Conservation (phyloP, 31 red algal genomes). For the Asparagopsis taxiformis region DNA sequence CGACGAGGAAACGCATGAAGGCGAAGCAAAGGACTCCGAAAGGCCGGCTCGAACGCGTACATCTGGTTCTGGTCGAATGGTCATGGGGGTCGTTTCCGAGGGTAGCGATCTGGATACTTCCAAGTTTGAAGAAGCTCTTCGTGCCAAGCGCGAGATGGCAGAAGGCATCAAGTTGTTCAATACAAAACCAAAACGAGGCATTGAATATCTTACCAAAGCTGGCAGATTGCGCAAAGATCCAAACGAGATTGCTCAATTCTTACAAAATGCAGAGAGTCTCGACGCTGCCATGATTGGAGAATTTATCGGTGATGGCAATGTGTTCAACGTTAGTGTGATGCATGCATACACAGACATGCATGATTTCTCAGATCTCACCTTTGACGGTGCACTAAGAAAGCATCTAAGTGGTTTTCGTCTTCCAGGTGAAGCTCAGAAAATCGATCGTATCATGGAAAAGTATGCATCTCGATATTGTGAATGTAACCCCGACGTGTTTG, state of each 20-base stretch:
- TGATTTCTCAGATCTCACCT: constrained; percentile 75
- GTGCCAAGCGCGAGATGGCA: constrained; percentile 67
- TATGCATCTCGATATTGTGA: constrained; percentile 89
- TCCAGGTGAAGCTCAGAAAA: constrained; percentile 98
- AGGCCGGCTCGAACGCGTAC: background rate
- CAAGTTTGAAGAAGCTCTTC: constrained; percentile 70
- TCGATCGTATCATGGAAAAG: constrained; percentile 98
- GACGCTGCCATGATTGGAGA: constrained; percentile 84
- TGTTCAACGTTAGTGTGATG: constrained; percentile 84
- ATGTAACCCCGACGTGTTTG: constrained; percentile 88
- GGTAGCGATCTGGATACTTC: constrained; percentile 66
- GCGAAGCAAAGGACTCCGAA: background rate
- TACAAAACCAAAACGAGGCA: constrained; percentile 73
- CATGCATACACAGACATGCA: constrained; percentile 86
- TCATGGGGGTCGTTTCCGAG: constrained; percentile 49
- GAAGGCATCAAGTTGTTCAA: constrained; percentile 84
- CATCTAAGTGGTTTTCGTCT: constrained; percentile 85
- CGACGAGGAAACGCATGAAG: background rate
- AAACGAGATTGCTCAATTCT: constrained; percentile 65
- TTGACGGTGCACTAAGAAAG: constrained; percentile 81
- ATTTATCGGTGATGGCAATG: constrained; percentile 76
- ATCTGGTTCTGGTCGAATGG: background rate
- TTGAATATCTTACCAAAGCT: constrained; percentile 56
- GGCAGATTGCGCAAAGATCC: constrained; percentile 50
- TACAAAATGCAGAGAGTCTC: constrained; percentile 65